A percentile compares a stretch with the other conserved stretches of the same genome.
Evolutionary conservation across 2,329 filamentous ascomycete species (phyloP).

Genomic region (Neonectria sp.): DNA sequence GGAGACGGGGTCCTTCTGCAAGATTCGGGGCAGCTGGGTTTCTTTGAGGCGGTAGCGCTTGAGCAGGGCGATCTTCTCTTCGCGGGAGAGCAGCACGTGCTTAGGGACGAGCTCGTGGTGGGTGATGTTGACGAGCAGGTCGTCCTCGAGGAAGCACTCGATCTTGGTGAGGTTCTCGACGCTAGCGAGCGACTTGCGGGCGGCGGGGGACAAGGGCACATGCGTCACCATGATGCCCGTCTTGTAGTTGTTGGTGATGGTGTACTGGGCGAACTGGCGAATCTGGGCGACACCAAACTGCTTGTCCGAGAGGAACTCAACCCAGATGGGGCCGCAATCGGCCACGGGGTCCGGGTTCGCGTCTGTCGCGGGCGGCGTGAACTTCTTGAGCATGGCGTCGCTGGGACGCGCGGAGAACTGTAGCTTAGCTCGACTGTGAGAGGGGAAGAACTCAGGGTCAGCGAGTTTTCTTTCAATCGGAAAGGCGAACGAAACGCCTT

Average conservation of each 20-base stretch:
- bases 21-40: conserved; percentile 93
- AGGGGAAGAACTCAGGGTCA: conserved; percentile 7
- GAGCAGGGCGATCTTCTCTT: conserved; percentile 90
- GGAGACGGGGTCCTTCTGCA: conserved; percentile 92
- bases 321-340: conserved; percentile 89
- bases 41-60: conserved; percentile 96
- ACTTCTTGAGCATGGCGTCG: conserved; percentile 86
- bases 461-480: conserved; percentile 9
- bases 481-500: conserved; percentile 1
- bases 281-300: conserved; percentile 93
- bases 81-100: conserved; percentile 89
- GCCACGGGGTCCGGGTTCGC: conserved; percentile 78
- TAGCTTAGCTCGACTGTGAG: conserved; percentile 82
- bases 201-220: conserved; percentile 86
- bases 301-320: conserved; percentile 89
- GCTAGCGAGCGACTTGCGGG: conserved; percentile 87
- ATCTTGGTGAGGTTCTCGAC: conserved; percentile 84
- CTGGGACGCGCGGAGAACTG: conserved; percentile 91
- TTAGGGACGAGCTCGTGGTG: conserved; percentile 97
- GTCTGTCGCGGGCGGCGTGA: conserved; percentile 79
- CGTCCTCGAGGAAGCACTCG: conserved; percentile 96
- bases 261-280: conserved; percentile 88
- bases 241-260: conserved; percentile 85
- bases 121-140: conserved; percentile 97
- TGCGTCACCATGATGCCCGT: conserved; percentile 93